These are phyloP conservation scores for Trichoderma asperellum DNA, from an alignment of 2,329 filamentous ascomycete species.

Conservation along the genomic window DNA sequence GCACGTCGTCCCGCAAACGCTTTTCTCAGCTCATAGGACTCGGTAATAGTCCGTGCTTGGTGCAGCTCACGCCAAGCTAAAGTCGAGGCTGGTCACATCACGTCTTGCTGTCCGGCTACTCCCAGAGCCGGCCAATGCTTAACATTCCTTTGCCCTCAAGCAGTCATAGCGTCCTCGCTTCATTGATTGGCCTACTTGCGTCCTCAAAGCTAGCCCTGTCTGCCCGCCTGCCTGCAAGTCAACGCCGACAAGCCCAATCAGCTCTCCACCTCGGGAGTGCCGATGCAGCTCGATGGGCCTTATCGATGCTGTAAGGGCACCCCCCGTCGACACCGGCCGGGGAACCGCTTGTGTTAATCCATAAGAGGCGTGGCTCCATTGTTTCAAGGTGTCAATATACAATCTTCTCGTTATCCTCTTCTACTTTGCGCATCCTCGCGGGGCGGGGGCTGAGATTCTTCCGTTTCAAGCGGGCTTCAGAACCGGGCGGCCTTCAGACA, in stretches of 20 bases:
- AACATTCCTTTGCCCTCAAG: background rate
- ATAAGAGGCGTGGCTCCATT: slow-evolving; percentile 1
- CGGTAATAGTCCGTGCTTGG: background rate
- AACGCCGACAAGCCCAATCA: slow-evolving; percentile 9
- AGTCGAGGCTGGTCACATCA: slow-evolving; percentile 4
- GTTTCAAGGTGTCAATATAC: background rate
- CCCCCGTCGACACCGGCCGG: slow-evolving; percentile 11
- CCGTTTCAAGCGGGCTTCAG: slow-evolving; percentile 8
- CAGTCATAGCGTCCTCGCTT: background rate
- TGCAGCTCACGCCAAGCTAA: background rate
- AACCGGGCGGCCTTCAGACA: slow-evolving; percentile 4
- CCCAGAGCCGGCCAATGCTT: background rate
- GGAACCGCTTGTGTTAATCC: slow-evolving; percentile 12
- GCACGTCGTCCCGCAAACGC: slow-evolving; percentile 2
- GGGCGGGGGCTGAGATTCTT: slow-evolving; percentile 12
- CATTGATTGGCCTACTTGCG: background rate
- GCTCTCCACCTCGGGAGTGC: slow-evolving; percentile 28
- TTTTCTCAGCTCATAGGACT: slow-evolving; percentile 18
- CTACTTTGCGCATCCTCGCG: background rate
- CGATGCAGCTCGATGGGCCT: slow-evolving; percentile 26
- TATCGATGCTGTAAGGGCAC: slow-evolving; percentile 17
- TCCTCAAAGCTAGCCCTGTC: slow-evolving; percentile 10
- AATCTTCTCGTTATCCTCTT: background rate
- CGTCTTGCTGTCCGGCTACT: background rate
- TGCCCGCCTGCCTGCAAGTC: slow-evolving; percentile 28